phyloP scores from a whole-genome alignment of 495 filamentous ascomycete species.

The Xylaria grammica region DNA sequence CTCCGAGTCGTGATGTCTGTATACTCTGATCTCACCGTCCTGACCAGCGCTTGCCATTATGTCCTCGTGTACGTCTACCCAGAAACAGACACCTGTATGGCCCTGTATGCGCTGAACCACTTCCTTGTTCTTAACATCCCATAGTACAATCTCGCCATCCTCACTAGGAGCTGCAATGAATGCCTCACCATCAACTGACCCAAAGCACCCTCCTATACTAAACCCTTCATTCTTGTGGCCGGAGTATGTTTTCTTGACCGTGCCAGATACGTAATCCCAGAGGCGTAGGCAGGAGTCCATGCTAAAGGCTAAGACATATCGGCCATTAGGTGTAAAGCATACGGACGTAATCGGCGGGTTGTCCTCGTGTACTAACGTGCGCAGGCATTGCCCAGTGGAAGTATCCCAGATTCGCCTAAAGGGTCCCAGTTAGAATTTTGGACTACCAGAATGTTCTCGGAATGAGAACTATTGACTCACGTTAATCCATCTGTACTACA shows the following conservation, averaged over 20 bases:
- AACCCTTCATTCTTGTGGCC: conserved; percentile 86
- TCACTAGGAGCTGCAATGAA: conserved; percentile 87
- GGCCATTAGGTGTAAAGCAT: conserved; percentile 91
- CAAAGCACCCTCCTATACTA: conserved; percentile 82
- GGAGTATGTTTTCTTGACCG: conserved; percentile 94
- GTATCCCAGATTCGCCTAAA: conserved; percentile 89
- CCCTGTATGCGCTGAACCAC: conserved; percentile 73
- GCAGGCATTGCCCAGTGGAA: conserved; percentile 89
- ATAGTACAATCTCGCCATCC: conserved; percentile 81
- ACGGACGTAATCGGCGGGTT: conserved; percentile 91
- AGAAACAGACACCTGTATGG: conserved; percentile 82
- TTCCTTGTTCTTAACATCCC: conserved; percentile 87
- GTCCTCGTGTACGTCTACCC: conserved; percentile 66
- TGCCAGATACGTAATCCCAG: conserved; percentile 90
- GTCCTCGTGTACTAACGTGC: conserved; percentile 94
- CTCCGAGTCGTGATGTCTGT: conserved; percentile 31
- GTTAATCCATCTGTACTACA: conserved; percentile 92
- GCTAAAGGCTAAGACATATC: conserved; percentile 88
- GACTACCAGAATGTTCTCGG: background rate
- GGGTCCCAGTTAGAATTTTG: background rate
- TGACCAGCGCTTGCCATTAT: conserved; percentile 55
- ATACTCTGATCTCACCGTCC: conserved; percentile 49
- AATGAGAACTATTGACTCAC: conserved; percentile 39
- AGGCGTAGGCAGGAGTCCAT: conserved; percentile 87
- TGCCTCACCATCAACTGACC: conserved; percentile 59